Base-by-base conservation (phyloP, 2,329 filamentous ascomycete genomes). In the Ambrosiella beaveri region DNA sequence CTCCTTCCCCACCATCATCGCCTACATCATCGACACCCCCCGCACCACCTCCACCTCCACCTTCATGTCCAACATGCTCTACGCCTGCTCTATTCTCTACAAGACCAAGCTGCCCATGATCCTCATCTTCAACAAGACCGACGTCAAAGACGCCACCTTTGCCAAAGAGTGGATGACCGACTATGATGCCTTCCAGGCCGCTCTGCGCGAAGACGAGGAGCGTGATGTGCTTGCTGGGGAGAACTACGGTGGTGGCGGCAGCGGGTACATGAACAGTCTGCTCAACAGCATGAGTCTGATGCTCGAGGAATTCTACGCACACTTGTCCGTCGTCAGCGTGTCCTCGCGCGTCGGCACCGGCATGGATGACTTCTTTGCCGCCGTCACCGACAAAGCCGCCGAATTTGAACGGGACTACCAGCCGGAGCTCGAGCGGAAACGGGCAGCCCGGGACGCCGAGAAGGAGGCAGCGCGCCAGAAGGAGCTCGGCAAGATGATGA, bases 51-150 rank as follows among this genome's bases (percentile, higher is more conserved):
- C 88, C 44, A 97, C 93, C 0, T 90, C 86, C 62, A 98, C 93
- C 0, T 98, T 98, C 71, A 98, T 98, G 93, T 94, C 87, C 69
- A 98, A 98, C 72, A 98, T 98, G 93, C 82, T 98, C 49, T 98
- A 98, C 70, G 93, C 93, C 19, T 97, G 93, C 76, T 95, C 87
- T 61, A 98, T 98, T 63, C 79, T 98, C 13, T 98, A 98, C 79
- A 97, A 97, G 75, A 97, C 91, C 1, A 95, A 95, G 69, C 76
- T 98, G 0, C 93, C 93, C 27, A 98, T 98, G 93, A 94, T 98
- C 57, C 74, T 98, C 7, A 93, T 98, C 9, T 97, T 98, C 77
- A 98, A 98, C 76, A 98, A 98, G 74, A 96, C 90, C 0, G 93
- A 98, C 66, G 88, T 95, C 47, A 88, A 95, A 69, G 86, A 94